Evolutionary conservation across 192 early-diverging fungal species (phyloP).

Genomic region (Thamnidium elegans): DNA sequence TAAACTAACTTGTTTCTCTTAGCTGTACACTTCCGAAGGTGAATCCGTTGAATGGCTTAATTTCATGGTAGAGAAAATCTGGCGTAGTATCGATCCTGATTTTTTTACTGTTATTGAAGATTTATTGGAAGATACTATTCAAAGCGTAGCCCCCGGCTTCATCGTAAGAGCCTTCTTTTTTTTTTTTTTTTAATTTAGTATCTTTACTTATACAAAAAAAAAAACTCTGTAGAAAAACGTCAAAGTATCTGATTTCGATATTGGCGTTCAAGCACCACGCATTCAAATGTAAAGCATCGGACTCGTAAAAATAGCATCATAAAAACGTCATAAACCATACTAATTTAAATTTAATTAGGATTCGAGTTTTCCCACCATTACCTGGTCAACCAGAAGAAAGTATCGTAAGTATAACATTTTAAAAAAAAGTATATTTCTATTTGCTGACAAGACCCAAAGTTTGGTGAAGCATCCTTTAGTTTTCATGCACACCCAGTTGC

Average conservation of each 20-base stretch:
- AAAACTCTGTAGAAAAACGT: conserved; percentile 26
- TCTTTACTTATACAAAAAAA: too few species aligned
- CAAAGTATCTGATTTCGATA: conserved; percentile 34
- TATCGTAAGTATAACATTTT: conserved; percentile 15
- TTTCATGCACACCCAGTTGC: conserved; percentile 26
- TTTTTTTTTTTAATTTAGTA: conserved; percentile 6
- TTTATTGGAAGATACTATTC: conserved; percentile 28
- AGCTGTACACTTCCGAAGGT: conserved; percentile 14
- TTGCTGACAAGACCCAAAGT: neutral
- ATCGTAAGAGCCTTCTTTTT: conserved; percentile 12
- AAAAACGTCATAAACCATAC: neutral
- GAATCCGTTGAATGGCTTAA: conserved; percentile 36
- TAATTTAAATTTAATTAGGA: conserved; percentile 10
- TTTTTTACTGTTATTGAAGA: conserved; percentile 29
- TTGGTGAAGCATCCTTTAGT: conserved; percentile 29
- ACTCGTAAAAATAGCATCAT: neutral
- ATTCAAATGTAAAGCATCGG: conserved; percentile 22
- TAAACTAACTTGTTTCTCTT: neutral
- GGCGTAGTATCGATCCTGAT: conserved; percentile 31
- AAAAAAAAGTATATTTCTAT: too few species aligned
- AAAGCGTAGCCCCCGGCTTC: conserved; percentile 17
- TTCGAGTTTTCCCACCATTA: conserved; percentile 27
- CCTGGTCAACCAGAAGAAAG: conserved; percentile 28
- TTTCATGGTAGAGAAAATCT: conserved; percentile 27
- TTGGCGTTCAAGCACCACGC: conserved; percentile 29